These are phyloP conservation scores for Cladosporium velox DNA, from an alignment of 2,329 filamentous ascomycete genomes.

Conservation along the genomic window DNA sequence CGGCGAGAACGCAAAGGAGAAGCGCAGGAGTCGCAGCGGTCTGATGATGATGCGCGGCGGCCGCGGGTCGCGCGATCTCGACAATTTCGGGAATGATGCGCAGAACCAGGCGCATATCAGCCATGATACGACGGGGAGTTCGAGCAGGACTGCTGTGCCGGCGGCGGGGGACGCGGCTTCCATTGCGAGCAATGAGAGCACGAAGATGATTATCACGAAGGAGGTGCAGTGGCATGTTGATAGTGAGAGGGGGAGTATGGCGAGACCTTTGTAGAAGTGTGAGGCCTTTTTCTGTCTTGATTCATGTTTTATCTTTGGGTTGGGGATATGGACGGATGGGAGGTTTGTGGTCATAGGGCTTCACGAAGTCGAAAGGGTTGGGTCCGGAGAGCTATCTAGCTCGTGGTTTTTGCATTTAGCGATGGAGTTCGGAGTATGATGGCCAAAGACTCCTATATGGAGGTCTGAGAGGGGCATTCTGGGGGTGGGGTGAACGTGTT, in stretches of 20 bases:
- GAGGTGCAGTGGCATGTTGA: conserved; percentile 25
- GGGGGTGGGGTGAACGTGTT: neutral
- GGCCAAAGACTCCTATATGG: neutral
- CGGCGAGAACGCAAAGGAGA: neutral
- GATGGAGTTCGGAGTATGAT: neutral
- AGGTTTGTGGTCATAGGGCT: neutral
- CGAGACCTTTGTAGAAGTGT: neutral
- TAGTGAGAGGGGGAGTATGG: conserved; percentile 10
- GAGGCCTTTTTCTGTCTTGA: neutral
- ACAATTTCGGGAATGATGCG: conserved; percentile 11
- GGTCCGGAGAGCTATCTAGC: neutral
- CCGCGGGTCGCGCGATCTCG: neutral
- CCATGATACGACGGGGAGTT: neutral
- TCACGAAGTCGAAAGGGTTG: neutral
- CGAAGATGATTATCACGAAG: conserved; percentile 28
- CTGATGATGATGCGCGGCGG: neutral
- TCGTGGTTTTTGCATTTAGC: neutral
- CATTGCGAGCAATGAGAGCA: conserved; percentile 24
- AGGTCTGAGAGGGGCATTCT: neutral
- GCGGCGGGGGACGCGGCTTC: conserved; percentile 16
- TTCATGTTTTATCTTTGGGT: neutral
- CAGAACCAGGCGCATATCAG: conserved; percentile 3
- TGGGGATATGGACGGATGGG: neutral
- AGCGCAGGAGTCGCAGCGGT: neutral
- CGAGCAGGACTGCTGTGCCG: neutral